Conservation (phyloP, 73 alveolate genomes). For the Vitrella brassicaformis region DNA sequence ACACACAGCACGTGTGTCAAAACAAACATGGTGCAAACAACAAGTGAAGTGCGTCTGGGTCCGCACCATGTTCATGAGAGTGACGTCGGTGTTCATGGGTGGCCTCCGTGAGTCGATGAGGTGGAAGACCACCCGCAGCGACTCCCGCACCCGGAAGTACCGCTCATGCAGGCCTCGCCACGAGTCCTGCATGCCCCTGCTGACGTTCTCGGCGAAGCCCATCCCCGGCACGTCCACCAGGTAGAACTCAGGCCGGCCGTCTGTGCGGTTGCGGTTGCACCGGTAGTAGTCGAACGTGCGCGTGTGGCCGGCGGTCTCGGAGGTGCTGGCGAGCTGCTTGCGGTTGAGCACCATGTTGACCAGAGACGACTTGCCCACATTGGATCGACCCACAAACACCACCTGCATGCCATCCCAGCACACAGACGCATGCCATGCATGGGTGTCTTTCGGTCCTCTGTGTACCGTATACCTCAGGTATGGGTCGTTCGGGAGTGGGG, state of each 20-base stretch:
- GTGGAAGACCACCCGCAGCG: neutral
- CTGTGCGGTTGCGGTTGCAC: neutral
- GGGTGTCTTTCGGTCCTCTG: no score
- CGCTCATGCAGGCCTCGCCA: neutral
- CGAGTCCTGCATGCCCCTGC: neutral
- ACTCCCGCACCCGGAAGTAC: neutral
- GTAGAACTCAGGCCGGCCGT: neutral
- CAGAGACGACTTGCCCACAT: constrained; percentile 1
- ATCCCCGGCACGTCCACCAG: neutral
- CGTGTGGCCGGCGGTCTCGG: neutral
- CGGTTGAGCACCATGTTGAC: neutral
- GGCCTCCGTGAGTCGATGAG: neutral
- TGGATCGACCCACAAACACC: neutral
- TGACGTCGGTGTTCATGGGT: no score
- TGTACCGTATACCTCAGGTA: no score
- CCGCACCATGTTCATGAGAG: no score
- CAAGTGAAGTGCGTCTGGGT: no score
- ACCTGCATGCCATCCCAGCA: no score
- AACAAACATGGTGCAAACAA: no score
- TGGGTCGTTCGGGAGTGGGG: no score
- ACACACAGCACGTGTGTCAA: no score
- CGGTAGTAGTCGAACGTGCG: neutral
- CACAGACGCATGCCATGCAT: no score
- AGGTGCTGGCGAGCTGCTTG: neutral
- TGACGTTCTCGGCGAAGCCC: neutral